Evolutionary conservation across 345 rosid species (phyloP).

Genomic region (Gossypium bickii): DNA sequence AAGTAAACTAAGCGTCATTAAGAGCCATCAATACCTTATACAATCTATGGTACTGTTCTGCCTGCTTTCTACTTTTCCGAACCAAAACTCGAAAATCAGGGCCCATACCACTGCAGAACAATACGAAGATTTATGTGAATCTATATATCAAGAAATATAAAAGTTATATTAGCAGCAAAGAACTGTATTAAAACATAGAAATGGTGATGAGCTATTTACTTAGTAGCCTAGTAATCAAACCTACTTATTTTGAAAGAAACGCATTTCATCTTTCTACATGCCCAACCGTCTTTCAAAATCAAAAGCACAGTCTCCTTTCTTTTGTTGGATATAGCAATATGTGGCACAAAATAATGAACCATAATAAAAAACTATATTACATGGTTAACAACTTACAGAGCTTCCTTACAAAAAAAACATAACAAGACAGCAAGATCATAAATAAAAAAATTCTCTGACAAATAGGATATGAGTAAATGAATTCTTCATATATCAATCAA

Average conservation of each 20-base stretch:
- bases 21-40: not conserved
- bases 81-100: conserved; percentile 93
- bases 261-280: not conserved
- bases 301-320: not conserved
- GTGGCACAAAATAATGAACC: not conserved
- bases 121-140: not conserved
- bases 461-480: not conserved
- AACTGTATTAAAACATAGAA: not conserved
- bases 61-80: conserved; percentile 73
- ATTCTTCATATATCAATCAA: not conserved
- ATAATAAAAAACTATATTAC: not conserved
- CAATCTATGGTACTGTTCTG: not conserved
- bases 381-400: not conserved
- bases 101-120: conserved; percentile 81
- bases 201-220: not conserved
- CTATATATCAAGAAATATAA: not conserved
- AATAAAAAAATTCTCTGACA: not conserved
- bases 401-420: not conserved
- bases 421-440: not conserved
- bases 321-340: not conserved
- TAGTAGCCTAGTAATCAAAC: not conserved
- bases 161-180: not conserved
- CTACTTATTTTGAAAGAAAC: not conserved
- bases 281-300: not conserved
- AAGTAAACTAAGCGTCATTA: not conserved